Conservation (phyloP, 208 protist species). For the Leptomonas seymouri region DNA sequence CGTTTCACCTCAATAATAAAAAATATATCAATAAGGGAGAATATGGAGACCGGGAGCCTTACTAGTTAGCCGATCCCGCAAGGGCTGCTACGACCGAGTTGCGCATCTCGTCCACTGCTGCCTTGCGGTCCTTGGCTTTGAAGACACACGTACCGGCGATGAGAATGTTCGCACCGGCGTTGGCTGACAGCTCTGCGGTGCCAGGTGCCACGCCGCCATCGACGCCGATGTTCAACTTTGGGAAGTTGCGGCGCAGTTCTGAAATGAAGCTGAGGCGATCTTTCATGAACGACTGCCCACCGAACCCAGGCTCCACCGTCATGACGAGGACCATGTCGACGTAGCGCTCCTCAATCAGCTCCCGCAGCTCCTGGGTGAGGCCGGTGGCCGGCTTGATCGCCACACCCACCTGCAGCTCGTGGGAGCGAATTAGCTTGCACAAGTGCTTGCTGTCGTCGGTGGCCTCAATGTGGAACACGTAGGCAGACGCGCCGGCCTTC, state of each 20-base stretch:
- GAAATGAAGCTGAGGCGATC: constrained; percentile 98
- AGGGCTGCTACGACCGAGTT: constrained; percentile 42
- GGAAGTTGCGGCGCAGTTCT: constrained; percentile 79
- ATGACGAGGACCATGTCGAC: constrained; percentile 98
- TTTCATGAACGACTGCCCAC: constrained; percentile 98
- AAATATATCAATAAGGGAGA: not conserved
- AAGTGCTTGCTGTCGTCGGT: constrained; percentile 55
- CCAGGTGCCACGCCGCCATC: constrained; percentile 97
- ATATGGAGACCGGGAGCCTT: too few species aligned
- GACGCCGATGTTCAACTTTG: constrained; percentile 97
- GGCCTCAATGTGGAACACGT: constrained; percentile 97
- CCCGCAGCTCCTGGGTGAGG: constrained; percentile 43
- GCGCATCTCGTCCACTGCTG: constrained; percentile 54
- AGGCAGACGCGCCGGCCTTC: constrained; percentile 88
- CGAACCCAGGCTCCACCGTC: constrained; percentile 99
- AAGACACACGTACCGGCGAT: constrained; percentile 98
- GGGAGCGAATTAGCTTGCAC: constrained; percentile 64
- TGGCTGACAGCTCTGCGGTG: constrained; percentile 93
- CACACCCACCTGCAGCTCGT: constrained; percentile 95
- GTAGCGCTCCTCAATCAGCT: constrained; percentile 78
- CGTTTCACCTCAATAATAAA: not conserved
- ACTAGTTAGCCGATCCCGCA: constrained; percentile 6
- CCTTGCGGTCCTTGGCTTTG: constrained; percentile 54
- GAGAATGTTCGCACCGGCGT: constrained; percentile 98
- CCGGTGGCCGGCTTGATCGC: constrained; percentile 96